Base-by-base conservation (phyloP, 2,329 filamentous ascomycete species). In the Ophidiomyces ophidiicola region DNA sequence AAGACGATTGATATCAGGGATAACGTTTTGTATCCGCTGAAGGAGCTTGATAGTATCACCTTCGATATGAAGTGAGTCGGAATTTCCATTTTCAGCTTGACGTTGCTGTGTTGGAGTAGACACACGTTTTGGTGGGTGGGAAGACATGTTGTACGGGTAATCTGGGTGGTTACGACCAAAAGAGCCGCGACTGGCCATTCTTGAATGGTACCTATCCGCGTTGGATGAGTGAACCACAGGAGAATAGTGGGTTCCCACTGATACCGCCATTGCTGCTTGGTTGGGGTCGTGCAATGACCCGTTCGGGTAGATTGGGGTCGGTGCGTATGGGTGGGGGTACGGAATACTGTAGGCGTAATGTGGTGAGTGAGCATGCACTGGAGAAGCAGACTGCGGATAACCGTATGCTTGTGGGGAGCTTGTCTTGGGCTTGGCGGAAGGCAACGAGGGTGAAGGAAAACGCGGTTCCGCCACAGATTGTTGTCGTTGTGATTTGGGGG, bases 1-100 rank as follows among this genome's bases (percentile, higher is more conserved):
- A 34, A 65, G 53, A 32, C 59, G 58, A 42, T 59, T 62, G 43
- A 69, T 58, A 39, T 69, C 66, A 1, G 66, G 66, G 42, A 69
- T 61, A 7, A 63, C 63, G 33, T 55, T 61, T 45, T 66, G 60
- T 29, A 69, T 64, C 18, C 65, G 58, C 33, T 61, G 51, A 4
- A 66, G 53, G 41, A 67, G 57, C 36, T 62, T 55, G 32, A 61
- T 47, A 8, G 58, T 56, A 35, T 63, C 60, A 4, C 51, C 48
- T 36, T 41, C 38, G 6, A 31, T 12, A 21, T 35, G 25, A 18
- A 31, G 28, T 11, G 38, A 17, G 14, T 34, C 38, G 31, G 32
- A 30, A 14, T 39, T 32, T 5, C 58, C 59, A 38, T 57, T 59
- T 20, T 57, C 52, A 5, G 41, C 40, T n/a, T 46, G 40, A 31